phyloP scores from a whole-genome alignment of 1,284 basidiomycete genomes.

The Somion occarium region DNA sequence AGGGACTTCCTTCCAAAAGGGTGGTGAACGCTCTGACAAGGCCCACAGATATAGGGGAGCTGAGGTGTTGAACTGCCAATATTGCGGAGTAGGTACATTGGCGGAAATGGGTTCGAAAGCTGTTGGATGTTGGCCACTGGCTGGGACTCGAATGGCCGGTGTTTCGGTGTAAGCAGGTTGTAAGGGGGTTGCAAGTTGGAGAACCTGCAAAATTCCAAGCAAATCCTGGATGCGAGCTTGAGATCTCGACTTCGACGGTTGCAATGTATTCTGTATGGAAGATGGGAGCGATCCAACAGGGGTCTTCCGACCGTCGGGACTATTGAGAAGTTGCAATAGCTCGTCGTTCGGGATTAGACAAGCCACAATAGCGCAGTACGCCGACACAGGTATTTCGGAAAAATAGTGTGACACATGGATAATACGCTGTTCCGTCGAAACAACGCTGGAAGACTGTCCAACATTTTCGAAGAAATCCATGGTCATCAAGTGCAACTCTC shows the following conservation, averaged over 20 bases:
- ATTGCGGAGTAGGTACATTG: conserved; percentile 44
- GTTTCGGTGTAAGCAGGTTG: conserved; percentile 34
- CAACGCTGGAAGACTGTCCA: conserved; percentile 36
- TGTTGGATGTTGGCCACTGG: conserved; percentile 35
- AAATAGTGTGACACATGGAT: conserved; percentile 52
- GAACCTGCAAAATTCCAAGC: conserved; percentile 47
- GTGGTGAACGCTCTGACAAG: conserved; percentile 44
- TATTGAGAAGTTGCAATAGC: conserved; percentile 42
- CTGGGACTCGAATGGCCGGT: conserved; percentile 41
- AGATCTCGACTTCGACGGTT: conserved; percentile 51
- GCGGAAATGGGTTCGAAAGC: conserved; percentile 41
- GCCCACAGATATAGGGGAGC: conserved; percentile 58
- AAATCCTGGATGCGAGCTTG: conserved; percentile 56
- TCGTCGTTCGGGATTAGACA: conserved; percentile 47
- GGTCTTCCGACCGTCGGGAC: conserved; percentile 41
- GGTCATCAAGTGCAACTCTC: conserved; percentile 55
- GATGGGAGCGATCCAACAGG: conserved; percentile 47
- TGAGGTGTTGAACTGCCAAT: conserved; percentile 54
- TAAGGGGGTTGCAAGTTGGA: conserved; percentile 55
- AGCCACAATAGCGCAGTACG: conserved; percentile 60
- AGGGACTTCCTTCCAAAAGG: conserved; percentile 46
- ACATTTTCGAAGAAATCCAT: conserved; percentile 43
- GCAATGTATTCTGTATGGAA: conserved; percentile 43
- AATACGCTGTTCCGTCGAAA: conserved; percentile 50
- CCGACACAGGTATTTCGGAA: conserved; percentile 51